Conservation (phyloP, 441 rosid species). For the Populus hybrid region DNA sequence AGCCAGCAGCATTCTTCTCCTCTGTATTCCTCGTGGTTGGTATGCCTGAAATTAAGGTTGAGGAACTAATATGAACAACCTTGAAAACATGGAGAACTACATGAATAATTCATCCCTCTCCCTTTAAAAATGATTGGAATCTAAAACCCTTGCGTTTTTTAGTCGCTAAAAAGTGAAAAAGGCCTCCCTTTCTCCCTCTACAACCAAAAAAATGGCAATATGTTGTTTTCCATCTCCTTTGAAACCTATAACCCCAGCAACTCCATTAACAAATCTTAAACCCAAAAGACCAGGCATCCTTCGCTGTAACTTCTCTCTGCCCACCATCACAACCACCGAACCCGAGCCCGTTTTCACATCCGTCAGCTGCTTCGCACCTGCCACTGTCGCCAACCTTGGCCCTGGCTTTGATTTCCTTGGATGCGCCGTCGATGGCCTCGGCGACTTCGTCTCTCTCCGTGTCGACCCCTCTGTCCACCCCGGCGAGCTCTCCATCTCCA, state of each 20-base stretch:
- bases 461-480: conserved; percentile 68
- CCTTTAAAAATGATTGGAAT: neutral
- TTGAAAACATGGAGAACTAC: neutral
- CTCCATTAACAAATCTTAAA: conserved; percentile 2
- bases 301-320: conserved; percentile 49
- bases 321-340: conserved; percentile 45
- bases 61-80: neutral
- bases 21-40: neutral
- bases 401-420: conserved; percentile 94
- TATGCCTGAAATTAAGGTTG: neutral
- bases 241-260: neutral
- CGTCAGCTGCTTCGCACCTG: conserved; percentile 83
- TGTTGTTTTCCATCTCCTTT: conserved; percentile 9
- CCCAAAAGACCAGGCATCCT: conserved; percentile 25
- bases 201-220: conserved; percentile 24
- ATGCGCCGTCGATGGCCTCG: conserved; percentile 89
- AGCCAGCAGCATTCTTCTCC: neutral
- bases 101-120: neutral
- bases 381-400: conserved; percentile 86
- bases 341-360: conserved; percentile 71
- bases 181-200: neutral
- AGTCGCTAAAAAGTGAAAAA: neutral
- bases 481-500: conserved; percentile 66
- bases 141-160: neutral
- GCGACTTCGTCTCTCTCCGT: conserved; percentile 65